Base-by-base conservation (phyloP, 1,284 basidiomycete genomes). In the Moniliophthora roreri region DNA sequence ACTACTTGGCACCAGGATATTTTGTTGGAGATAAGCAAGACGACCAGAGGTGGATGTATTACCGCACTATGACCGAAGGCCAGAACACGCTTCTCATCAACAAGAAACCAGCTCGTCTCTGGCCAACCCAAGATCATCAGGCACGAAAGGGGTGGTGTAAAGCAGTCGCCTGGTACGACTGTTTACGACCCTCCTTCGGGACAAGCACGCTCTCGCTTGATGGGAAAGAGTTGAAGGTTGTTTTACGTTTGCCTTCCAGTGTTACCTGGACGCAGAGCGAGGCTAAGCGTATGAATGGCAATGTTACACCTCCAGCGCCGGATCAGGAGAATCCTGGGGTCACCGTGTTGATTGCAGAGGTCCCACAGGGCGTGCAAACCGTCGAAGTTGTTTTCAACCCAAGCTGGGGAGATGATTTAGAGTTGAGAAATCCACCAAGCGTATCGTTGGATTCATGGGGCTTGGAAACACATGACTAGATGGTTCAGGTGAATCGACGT, bases 41-140 rank as follows among this genome's bases (percentile, higher is more conserved):
- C 54, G 80, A 84, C 40, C 65, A 75, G 18, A 81, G 95, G 58
- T 98, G 95, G 95, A 62, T 80, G 58, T 97, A 95, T 74, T 99
- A 97, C 81, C 86, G 95, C 68, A 98, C 95, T 80, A 84, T 87
- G 68, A 98, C 95, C 1, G 91, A 95, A 70, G 96, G 96, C 13
- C 96, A 99, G 76, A 99, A 98, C 79, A 95, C 93, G 3, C 79
- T 99, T 59, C 63, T 95, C 50, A 80, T 98, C 61, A 82, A 84
- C 69, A 70, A 79, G 58, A 66, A 98, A 99, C 75, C 95, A 98
- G 74, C 77, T 87, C 55, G 86, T 96, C 46, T 68, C 67, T 32
- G 89, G 87, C 34, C 78, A 80, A 13, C 93, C 95, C 0, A 79
- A 75, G 24, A 74, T 78, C 28, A 68, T 76, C 16, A 72, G 67